phyloP scores from a whole-genome alignment of 495 filamentous ascomycete genomes.

The Aspergillus panamensis region DNA sequence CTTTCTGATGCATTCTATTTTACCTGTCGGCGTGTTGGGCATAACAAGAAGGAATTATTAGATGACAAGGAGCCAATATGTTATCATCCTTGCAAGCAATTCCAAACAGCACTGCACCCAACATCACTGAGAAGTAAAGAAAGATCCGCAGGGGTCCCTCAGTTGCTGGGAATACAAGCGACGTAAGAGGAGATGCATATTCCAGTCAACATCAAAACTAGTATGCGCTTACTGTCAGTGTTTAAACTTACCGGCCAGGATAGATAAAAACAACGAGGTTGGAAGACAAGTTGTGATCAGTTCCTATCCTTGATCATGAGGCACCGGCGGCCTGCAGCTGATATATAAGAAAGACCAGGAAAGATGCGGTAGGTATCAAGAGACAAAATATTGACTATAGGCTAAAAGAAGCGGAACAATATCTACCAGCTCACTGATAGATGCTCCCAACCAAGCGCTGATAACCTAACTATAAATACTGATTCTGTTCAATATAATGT shows the following conservation, averaged over 20 bases:
- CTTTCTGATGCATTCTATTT: too few relatives aligned
- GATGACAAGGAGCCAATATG: not conserved
- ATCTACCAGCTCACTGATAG: constrained; percentile 40
- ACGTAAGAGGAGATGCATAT: constrained; percentile 9
- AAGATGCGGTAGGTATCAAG: constrained; percentile 35
- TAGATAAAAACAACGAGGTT: too few relatives aligned
- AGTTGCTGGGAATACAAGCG: constrained; percentile 15
- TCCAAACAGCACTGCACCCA: not conserved
- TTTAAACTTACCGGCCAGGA: constrained; percentile 23
- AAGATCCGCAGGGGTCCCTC: constrained; percentile 7
- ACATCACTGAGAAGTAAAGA: not conserved
- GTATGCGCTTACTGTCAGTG: constrained; percentile 3
- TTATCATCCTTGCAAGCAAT: not conserved
- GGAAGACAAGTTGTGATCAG: constrained; percentile 43
- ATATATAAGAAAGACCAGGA: constrained; percentile 19
- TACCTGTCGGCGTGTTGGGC: too few relatives aligned
- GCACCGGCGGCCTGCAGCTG: not conserved
- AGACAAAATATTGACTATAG: constrained; percentile 39
- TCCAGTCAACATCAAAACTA: not conserved
- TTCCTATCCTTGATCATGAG: constrained; percentile 45
- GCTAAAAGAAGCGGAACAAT: constrained; percentile 37
- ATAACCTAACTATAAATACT: constrained; percentile 13
- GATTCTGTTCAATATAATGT: constrained; percentile 20
- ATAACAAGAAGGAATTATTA: not conserved
- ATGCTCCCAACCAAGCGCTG: constrained; percentile 12